Base-by-base conservation (phyloP, 306 rosid species). In the Crotalaria pallida region DNA sequence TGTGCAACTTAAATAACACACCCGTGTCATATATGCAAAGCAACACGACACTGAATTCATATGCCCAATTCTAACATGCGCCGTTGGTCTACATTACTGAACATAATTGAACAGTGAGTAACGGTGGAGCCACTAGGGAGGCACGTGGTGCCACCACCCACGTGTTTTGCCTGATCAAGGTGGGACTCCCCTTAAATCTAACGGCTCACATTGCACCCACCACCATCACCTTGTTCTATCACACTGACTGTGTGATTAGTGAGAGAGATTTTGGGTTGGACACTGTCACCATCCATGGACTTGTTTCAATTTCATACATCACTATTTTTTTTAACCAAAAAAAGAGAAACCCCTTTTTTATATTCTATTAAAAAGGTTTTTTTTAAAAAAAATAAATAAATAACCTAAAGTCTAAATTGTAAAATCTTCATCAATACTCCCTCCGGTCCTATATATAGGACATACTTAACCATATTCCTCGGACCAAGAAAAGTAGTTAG, bases 1-100 rank as follows among this genome's bases (percentile, higher is more conserved):
- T 49, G 84, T 66, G 77, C 87, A 79, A 61, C 67, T 83, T 83
- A 81, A 3, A 38, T 1, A 82, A 72, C 33, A 59, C 64, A 58
- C 50, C 19, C 26, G 23, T 18, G 22, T 44, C 29, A 41, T n/a
- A n/a, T n/a, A n/a, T 48, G 26, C n/a, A 15, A 22, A 59, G 72
- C 63, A 81, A 73, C 44, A 72, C 23, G 67, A 71, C 84, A 78
- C 43, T 49, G 52, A 62, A 49, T 18, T 19, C 2, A 6, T 9
- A n/a, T 53, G 6, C 7, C 11, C 2, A 3, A 15, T 51, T 63
- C 82, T 84, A 84, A 81, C 34, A 36, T 81, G 70, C 82, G 63
- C 82, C 5, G 1, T 0, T 10, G 11, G 71, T 27, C 1, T n/a
- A 55, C 29, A 36, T 6, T 18, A 22, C 16, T n/a, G 19, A n/a